These are phyloP conservation scores for Ilex asprella DNA, from an alignment of 257 asterid genomes.

Conservation along the genomic window DNA sequence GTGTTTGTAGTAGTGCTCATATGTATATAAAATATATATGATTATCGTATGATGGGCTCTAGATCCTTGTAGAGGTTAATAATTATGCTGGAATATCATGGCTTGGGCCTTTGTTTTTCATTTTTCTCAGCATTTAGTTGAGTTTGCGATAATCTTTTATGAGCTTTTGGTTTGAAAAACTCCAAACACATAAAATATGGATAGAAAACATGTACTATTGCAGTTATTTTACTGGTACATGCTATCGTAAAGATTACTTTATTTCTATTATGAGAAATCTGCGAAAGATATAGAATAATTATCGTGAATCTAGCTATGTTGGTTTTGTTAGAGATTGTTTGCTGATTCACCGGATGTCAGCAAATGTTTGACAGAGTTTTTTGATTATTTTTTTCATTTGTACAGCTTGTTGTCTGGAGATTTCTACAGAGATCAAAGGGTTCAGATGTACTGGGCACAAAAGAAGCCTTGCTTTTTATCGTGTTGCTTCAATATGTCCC, in stretches of 20 bases:
- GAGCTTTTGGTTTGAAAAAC: too few species aligned
- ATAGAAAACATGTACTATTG: too few species aligned
- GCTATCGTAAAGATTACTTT: background rate
- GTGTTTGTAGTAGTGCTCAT: too few species aligned
- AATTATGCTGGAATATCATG: too few species aligned
- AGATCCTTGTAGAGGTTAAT: too few species aligned
- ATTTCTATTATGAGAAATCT: background rate
- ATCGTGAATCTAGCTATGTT: background rate
- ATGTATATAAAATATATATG: too few species aligned
- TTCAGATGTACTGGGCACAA: conserved; percentile 85
- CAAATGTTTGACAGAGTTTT: conserved; percentile 4
- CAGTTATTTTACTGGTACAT: background rate
- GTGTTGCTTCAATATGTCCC: conserved; percentile 86
- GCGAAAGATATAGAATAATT: background rate
- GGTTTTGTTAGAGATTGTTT: background rate
- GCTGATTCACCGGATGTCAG: conserved; percentile 4
- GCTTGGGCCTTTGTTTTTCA: background rate
- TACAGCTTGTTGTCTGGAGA: conserved; percentile 95
- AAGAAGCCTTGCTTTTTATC: conserved; percentile 71
- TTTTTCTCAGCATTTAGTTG: background rate
- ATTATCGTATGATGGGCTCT: too few species aligned
- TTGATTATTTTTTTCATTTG: conserved; percentile 8
- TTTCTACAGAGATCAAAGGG: conserved; percentile 80
- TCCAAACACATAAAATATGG: too few species aligned
- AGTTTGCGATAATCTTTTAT: too few species aligned